phyloP scores from a whole-genome alignment of 2,329 filamentous ascomycete genomes.

The Trichoderma sp. region DNA sequence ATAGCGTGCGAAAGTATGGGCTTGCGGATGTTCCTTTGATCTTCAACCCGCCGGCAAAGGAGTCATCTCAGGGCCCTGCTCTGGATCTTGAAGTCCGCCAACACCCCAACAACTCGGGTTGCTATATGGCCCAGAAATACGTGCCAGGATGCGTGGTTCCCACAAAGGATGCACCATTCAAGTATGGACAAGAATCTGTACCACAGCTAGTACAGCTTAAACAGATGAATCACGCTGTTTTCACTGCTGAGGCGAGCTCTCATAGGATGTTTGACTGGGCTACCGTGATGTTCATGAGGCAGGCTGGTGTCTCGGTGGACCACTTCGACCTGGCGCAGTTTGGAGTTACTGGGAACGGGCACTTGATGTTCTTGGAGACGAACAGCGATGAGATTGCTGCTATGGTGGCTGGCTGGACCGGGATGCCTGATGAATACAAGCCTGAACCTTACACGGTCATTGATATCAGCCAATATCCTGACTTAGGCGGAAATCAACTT shows the following conservation, averaged over 20 bases:
- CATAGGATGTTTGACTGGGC: slow-evolving; percentile 56
- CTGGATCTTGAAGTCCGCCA: background rate
- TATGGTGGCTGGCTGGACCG: slow-evolving; percentile 36
- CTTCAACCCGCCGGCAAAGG: slow-evolving; percentile 37
- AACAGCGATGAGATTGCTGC: slow-evolving; percentile 46
- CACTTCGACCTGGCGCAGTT: slow-evolving; percentile 43
- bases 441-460: too few relatives aligned
- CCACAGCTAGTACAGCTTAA: slow-evolving; percentile 48
- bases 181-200: background rate
- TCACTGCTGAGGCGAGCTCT: slow-evolving; percentile 53
- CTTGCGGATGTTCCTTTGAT: slow-evolving; percentile 42
- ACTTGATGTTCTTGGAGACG: slow-evolving; percentile 53
- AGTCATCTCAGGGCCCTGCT: background rate
- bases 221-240: slow-evolving; percentile 46
- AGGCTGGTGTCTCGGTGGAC: slow-evolving; percentile 47
- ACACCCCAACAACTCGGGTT: background rate
- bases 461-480: too few relatives aligned
- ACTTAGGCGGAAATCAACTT: too few relatives aligned
- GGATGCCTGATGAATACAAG: background rate
- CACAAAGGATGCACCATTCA: background rate
- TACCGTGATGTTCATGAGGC: slow-evolving; percentile 49
- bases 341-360: slow-evolving; percentile 52
- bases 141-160: background rate
- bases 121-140: background rate
- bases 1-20: slow-evolving; percentile 37